phyloP scores from a whole-genome alignment of 768 basidiomycete species.

The Boletus patriciae region DNA sequence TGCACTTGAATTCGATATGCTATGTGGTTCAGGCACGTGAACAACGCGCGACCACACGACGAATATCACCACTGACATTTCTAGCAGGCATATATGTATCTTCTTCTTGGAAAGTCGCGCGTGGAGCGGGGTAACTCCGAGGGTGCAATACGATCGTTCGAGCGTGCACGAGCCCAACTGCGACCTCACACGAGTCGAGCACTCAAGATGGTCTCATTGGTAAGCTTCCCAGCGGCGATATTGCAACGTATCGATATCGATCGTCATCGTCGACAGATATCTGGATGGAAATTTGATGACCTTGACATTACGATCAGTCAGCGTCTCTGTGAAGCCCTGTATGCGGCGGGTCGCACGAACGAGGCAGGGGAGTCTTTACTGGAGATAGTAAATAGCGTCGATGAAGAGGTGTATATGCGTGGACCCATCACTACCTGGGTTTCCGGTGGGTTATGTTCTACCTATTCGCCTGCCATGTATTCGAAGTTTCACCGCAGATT shows the following conservation, averaged over 20 bases:
- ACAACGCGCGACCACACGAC: background rate
- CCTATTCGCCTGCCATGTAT: too few species aligned
- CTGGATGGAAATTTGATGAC: slow-evolving; percentile 7
- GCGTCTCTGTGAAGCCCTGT: background rate
- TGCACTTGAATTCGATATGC: background rate
- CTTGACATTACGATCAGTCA: background rate
- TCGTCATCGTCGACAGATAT: background rate
- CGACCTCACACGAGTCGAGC: too few species aligned
- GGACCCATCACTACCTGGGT: too few species aligned
- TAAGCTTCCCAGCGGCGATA: too few species aligned
- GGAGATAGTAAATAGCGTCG: background rate
- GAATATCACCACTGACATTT: background rate
- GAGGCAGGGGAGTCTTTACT: too few species aligned
- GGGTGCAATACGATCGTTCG: too few species aligned
- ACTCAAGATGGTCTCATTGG: too few species aligned
- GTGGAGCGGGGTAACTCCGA: too few species aligned
- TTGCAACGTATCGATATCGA: background rate
- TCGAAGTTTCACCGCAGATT: background rate
- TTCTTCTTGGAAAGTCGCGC: too few species aligned
- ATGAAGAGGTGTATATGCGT: background rate
- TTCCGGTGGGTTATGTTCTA: too few species aligned
- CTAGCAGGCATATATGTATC: background rate
- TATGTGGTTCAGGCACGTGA: background rate
- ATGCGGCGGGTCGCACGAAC: background rate
- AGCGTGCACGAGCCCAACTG: too few species aligned